Base-by-base conservation (phyloP, 148 eudicot genomes). In the Rhododendron simsii region DNA sequence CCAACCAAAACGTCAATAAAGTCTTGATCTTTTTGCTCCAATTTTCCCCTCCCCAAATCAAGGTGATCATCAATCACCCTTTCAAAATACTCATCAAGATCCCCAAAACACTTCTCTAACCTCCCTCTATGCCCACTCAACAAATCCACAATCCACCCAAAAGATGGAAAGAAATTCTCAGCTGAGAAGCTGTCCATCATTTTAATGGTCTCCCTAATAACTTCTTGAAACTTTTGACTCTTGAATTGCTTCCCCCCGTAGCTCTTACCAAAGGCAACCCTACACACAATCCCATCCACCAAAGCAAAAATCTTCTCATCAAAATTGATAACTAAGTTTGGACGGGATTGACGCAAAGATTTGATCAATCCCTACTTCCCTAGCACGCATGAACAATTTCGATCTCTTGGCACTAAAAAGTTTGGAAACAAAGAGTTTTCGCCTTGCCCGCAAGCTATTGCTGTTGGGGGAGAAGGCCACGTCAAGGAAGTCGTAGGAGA, bases 401-500 rank as follows among this genome's bases (percentile, higher is more conserved):
- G 35, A 15, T 20, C 81, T 84, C 10, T 75, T 75, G n/a, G 86
- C 12, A 23, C 81, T 75, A 3, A 84, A 53, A 18, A 84, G 67
- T 47, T 74, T 39, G 2, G 18, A n/a, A 30, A 75, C 67, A 51
- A 35, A 74, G 13, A 75, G 23, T 18, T 75, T 75, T 2, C 53
- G 69, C 23, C 6, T 51, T n/a, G 55, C 35, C 11, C 71, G 39
- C 86, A 81, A 84, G 48, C 53, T 8, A 28, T 84, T 45, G 16
- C 21, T 33, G 21, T 73, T 30, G 2, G 63, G 80, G 21, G 85
- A 71, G 44, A 84, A 84, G 18, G 86, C 50, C 8, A 84, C 50
- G 71, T 75, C 81, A 3, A 74, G 15, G 81, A 51, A 84, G 33
- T 74, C 75, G 69, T 84, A 84, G 5, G 81, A 30, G 37, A 84